Percentiles rank a stretch among this genome's conserved stretches.
These are phyloP conservation scores for Lavandula angustifolia DNA, from an alignment of 257 asterid genomes.

Conservation along the genomic window DNA sequence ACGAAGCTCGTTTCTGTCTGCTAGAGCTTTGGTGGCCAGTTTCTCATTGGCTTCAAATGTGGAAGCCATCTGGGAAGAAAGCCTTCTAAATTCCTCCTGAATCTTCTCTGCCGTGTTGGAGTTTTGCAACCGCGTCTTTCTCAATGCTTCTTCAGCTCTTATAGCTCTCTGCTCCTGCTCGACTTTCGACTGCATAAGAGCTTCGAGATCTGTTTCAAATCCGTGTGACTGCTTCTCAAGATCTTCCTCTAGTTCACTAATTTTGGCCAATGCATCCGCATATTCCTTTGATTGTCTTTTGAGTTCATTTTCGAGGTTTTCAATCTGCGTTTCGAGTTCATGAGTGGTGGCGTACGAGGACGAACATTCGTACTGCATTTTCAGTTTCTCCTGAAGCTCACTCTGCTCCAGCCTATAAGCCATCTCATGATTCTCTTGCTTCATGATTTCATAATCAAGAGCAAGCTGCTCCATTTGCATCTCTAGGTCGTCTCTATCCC, in stretches of 20 bases:
- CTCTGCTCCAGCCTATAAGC: slow-evolving; percentile 79
- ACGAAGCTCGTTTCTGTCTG: slow-evolving; percentile 77
- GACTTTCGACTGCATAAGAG: slow-evolving; percentile 58
- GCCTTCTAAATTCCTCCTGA: slow-evolving; percentile 79
- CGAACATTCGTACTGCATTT: slow-evolving; percentile 85
- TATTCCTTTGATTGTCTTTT: slow-evolving; percentile 50
- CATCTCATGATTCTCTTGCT: slow-evolving; percentile 90
- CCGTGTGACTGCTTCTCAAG: slow-evolving; percentile 73
- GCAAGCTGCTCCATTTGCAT: slow-evolving; percentile 98
- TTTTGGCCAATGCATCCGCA: slow-evolving; percentile 44
- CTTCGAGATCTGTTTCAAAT: slow-evolving; percentile 73
- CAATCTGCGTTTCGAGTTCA: slow-evolving; percentile 74
- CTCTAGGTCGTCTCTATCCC: slow-evolving; percentile 82
- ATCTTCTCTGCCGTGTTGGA: slow-evolving; percentile 79
- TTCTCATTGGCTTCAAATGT: slow-evolving; percentile 87
- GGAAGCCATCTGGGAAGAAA: slow-evolving; percentile 73
- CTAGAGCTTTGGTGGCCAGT: slow-evolving; percentile 71
- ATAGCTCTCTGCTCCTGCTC: slow-evolving; percentile 96
- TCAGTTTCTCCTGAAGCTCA: slow-evolving; percentile 80
- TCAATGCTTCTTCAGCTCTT: slow-evolving; percentile 80
- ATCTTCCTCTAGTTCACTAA: slow-evolving; percentile 76
- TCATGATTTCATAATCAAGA: slow-evolving; percentile 88
- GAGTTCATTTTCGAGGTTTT: slow-evolving; percentile 63
- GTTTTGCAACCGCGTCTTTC: slow-evolving; percentile 74
- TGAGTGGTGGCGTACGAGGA: slow-evolving; percentile 49